phyloP scores from a whole-genome alignment of 495 filamentous ascomycete genomes.

The Aspergillus baeticus region DNA sequence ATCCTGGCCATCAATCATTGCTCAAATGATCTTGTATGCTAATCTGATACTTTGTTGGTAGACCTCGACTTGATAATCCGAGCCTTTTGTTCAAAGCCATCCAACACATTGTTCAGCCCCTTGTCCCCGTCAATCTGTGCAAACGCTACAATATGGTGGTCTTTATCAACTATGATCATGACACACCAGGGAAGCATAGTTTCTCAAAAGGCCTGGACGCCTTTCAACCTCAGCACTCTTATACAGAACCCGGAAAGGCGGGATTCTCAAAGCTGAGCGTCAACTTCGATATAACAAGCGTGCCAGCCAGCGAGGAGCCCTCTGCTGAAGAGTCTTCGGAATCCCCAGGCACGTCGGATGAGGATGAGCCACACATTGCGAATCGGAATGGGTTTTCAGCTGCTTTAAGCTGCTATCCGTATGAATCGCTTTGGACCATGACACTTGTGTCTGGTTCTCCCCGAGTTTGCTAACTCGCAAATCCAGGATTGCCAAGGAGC shows the following conservation, averaged over 20 bases:
- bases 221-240: conserved; percentile 16
- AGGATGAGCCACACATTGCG: conserved; percentile 47
- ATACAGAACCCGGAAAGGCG: conserved; percentile 21
- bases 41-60: too few relatives aligned
- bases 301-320: conserved; percentile 7
- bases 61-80: too few relatives aligned
- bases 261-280: conserved; percentile 28
- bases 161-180: conserved; percentile 44
- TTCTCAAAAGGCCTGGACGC: conserved; percentile 17
- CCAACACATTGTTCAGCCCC: too few relatives aligned
- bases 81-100: too few relatives aligned
- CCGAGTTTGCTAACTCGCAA: conserved; percentile 22
- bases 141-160: conserved; percentile 41
- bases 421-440: conserved; percentile 35
- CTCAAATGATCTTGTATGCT: too few relatives aligned
- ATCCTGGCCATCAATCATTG: too few relatives aligned
- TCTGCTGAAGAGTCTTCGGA: conserved; percentile 9
- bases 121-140: not conserved
- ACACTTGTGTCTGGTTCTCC: conserved; percentile 16
- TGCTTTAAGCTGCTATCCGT: conserved; percentile 91
- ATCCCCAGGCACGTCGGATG: conserved; percentile 15
- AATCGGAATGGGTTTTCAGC: conserved; percentile 72
- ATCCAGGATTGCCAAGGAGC: conserved; percentile 69
- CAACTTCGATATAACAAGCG: conserved; percentile 3
- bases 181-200: conserved; percentile 29